Evolutionary conservation across 2,329 filamentous ascomycete genomes (phyloP), one percentile per base, ranked within the genome.

Genomic region (Xylariaceae sp.): DNA sequence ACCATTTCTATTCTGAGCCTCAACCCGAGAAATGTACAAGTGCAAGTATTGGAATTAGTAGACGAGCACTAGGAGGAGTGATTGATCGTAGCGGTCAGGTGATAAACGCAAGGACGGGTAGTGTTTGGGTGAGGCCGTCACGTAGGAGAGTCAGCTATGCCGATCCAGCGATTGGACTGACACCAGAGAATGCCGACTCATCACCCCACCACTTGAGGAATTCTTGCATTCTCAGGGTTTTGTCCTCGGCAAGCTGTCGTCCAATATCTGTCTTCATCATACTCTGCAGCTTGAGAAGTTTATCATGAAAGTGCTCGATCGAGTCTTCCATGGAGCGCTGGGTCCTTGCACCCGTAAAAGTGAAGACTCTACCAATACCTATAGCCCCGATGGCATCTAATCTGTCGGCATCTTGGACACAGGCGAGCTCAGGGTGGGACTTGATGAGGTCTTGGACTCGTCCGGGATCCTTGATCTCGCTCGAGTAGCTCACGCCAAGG

Each of bases 401-500:
- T 6, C 91, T 76, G 69, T 96, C 92, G 4, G 91, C 91, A 65
- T 96, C 92, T 68, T 96, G 91, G 23, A 96, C 89, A 38, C 95
- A 79, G 0, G 81, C 90, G 25, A 93, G 71, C 64, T 93, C 88
- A 1, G 88, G 88, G 62, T 86, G 72, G 22, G 68, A 60, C 5
- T 62, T 63, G n/a, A 94, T 71, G n/a, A 91, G 71, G 2, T 69
- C 65, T n/a, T 65, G 66, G 7, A 88, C 82, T 11, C 69, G 67
- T 5, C 66, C 68, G 1, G 85, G 83, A 59, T 90, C 74, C 56
- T 77, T 79, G 39, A 79, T 71, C 66, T 96, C 91, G 53, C 77
- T 76, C 3, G 80, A 83, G 70, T 88, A 95, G 51, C 86, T 88
- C 16, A 96, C 88, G 43, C 86, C 80, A 7, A 81, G 76, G 54